Evolutionary conservation across 2,329 filamentous ascomycete species (phyloP).

Genomic region (Aspergillus clavatus): DNA sequence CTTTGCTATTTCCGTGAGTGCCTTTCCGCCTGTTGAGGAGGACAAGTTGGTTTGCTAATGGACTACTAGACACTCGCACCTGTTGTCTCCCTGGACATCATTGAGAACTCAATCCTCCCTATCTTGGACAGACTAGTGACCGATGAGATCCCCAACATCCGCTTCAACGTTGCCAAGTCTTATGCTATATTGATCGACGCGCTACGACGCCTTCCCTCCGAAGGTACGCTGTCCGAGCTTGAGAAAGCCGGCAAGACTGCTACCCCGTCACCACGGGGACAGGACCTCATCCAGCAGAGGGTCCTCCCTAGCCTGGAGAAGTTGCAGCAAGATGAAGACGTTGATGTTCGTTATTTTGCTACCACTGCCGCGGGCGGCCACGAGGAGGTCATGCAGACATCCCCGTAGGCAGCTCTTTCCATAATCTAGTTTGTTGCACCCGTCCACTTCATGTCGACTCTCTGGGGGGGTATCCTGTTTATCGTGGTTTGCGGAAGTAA

Average conservation of each 20-base stretch:
- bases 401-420: constrained; percentile 31
- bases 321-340: constrained; percentile 93
- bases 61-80: constrained; percentile 74
- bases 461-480: constrained; percentile 12
- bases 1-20: constrained; percentile 91
- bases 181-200: constrained; percentile 86
- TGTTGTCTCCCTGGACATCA: constrained; percentile 88
- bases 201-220: constrained; percentile 82
- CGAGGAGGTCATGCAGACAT: constrained; percentile 53
- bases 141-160: constrained; percentile 97
- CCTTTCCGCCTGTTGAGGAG: background rate
- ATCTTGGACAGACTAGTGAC: constrained; percentile 92
- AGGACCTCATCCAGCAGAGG: constrained; percentile 77
- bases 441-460: constrained; percentile 4
- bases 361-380: constrained; percentile 69
- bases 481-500: constrained; percentile 15
- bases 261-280: constrained; percentile 63
- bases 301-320: constrained; percentile 89
- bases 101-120: constrained; percentile 86
- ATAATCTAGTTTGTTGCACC: constrained; percentile 7
- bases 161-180: constrained; percentile 98
- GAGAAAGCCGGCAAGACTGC: constrained; percentile 65
- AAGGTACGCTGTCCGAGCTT: constrained; percentile 77
- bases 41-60: constrained; percentile 23
- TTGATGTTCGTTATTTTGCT: constrained; percentile 96